A percentile compares a stretch with the other conserved stretches of the same genome.
Conservation (phyloP, 306 rosid genomes). For the Rubus idaeus region DNA sequence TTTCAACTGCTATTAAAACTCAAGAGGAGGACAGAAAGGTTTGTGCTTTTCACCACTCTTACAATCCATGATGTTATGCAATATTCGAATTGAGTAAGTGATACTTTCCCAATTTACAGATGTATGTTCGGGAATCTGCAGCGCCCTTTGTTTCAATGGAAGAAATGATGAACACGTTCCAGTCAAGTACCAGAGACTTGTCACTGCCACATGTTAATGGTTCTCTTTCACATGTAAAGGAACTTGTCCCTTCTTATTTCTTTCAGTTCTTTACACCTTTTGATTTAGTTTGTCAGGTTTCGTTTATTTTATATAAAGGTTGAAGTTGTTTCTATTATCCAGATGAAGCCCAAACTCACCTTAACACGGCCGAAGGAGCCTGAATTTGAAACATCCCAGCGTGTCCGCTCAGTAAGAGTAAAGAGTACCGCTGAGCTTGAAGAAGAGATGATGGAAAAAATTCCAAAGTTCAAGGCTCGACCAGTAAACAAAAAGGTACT, state of each 20-base stretch:
- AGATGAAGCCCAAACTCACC: slow-evolving; percentile 76
- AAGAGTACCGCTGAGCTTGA: slow-evolving; percentile 91
- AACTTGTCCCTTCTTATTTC: neutral
- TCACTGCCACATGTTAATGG: slow-evolving; percentile 36
- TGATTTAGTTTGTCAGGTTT: neutral
- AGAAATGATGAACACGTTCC: slow-evolving; percentile 85
- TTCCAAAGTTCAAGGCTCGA: slow-evolving; percentile 92
- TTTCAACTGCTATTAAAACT: slow-evolving; percentile 46
- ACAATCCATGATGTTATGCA: neutral
- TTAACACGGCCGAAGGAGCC: slow-evolving; percentile 97
- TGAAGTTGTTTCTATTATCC: slow-evolving; percentile 33
- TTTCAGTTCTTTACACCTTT: neutral
- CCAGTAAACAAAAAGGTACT: slow-evolving; percentile 83
- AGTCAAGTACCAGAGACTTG: slow-evolving; percentile 78
- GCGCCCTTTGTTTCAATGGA: slow-evolving; percentile 85
- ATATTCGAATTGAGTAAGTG: slow-evolving; percentile 13
- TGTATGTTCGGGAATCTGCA: slow-evolving; percentile 77
- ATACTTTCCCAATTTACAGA: slow-evolving; percentile 29
- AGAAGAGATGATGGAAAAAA: slow-evolving; percentile 98
- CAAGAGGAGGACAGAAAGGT: slow-evolving; percentile 83
- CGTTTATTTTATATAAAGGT: slow-evolving; percentile 7
- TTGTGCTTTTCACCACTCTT: slow-evolving; percentile 14
- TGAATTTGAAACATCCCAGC: slow-evolving; percentile 86
- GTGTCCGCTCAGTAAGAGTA: slow-evolving; percentile 68
- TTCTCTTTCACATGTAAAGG: slow-evolving; percentile 51